phyloP scores from a whole-genome alignment of 352 stramenopile genomes.

The Pythium pyrilobum region DNA sequence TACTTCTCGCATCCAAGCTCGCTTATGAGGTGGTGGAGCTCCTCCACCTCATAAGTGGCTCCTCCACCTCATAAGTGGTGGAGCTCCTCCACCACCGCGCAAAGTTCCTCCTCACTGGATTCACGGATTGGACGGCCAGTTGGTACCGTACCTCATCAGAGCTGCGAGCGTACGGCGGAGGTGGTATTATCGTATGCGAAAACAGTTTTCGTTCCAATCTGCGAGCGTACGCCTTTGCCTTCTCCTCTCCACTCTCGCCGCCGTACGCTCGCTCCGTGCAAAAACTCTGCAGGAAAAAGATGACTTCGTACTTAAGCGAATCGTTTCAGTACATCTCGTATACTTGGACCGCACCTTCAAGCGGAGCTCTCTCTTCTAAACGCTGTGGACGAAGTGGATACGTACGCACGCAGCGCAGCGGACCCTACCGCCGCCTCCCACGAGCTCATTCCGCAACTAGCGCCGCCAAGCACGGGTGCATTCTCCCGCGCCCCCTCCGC shows the following conservation, averaged over 20 bases:
- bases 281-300: conserved; percentile 13
- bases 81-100: too few species aligned
- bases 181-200: neutral
- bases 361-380: neutral
- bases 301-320: conserved; percentile 6
- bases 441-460: too few species aligned
- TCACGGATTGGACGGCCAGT: too few species aligned
- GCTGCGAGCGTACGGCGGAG: neutral
- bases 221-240: conserved; percentile 27
- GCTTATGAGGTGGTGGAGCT: neutral
- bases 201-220: conserved; percentile 5
- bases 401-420: too few species aligned
- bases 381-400: neutral
- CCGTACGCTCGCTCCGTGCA: conserved; percentile 13
- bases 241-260: too few species aligned
- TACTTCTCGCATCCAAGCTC: too few species aligned
- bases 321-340: neutral
- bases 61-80: neutral
- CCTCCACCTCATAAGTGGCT: neutral
- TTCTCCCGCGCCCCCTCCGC: too few species aligned
- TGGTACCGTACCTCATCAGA: neutral
- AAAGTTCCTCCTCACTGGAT: too few species aligned
- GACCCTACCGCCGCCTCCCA: too few species aligned
- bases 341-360: too few species aligned
- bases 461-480: too few species aligned